Evolutionary conservation across 2,329 filamentous ascomycete species (phyloP).

Genomic region (Colletotrichum filicis): DNA sequence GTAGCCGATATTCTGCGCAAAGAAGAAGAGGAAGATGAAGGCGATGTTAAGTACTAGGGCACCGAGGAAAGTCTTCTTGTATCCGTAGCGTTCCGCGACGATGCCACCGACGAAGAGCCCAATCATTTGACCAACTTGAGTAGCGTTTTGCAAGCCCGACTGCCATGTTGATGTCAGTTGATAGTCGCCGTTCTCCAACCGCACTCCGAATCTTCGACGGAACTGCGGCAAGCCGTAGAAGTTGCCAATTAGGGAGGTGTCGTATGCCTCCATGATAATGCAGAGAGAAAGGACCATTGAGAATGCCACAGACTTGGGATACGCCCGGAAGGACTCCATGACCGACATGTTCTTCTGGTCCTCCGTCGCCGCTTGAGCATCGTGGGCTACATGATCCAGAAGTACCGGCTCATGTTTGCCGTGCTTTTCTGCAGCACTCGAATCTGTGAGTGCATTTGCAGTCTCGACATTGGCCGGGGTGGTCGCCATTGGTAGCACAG

Average conservation of each 20-base stretch:
- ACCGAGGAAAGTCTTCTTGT: too few relatives aligned
- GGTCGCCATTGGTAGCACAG: too few relatives aligned
- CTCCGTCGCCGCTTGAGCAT: constrained; percentile 5
- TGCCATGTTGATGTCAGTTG: background rate
- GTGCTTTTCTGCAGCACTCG: too few relatives aligned
- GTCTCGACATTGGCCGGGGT: too few relatives aligned
- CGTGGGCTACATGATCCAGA: background rate
- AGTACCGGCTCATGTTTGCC: background rate
- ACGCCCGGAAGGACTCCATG: too few relatives aligned
- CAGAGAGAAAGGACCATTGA: too few relatives aligned
- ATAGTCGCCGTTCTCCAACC: background rate
- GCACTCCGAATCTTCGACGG: too few relatives aligned
- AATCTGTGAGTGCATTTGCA: too few relatives aligned
- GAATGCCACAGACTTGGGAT: too few relatives aligned
- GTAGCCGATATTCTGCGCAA: background rate
- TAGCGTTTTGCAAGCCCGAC: background rate
- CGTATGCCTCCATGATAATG: too few relatives aligned
- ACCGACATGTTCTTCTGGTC: background rate
- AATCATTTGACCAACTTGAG: background rate
- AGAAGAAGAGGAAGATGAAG: constrained; percentile 42
- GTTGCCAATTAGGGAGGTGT: too few relatives aligned
- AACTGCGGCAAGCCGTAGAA: too few relatives aligned
- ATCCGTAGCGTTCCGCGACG: constrained; percentile 54
- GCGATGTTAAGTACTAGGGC: constrained; percentile 37
- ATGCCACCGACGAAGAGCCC: constrained; percentile 34